phyloP scores from a whole-genome alignment of 2,329 filamentous ascomycete species.

The Penicillium brevicompactum region DNA sequence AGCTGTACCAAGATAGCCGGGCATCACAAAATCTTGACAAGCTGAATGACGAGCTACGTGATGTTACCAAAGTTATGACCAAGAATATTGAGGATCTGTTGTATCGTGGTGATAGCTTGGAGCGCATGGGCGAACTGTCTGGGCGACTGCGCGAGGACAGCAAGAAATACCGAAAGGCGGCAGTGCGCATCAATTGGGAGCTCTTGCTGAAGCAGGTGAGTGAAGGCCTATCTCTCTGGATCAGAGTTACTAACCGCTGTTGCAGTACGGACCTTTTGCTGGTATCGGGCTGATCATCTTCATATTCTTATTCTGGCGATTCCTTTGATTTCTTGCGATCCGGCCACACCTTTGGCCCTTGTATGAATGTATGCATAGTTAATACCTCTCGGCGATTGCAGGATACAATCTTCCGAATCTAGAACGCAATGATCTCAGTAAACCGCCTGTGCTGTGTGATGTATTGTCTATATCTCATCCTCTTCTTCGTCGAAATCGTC shows the following conservation, averaged over 20 bases:
- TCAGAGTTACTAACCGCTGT: slow-evolving; percentile 24
- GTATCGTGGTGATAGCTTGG: slow-evolving; percentile 89
- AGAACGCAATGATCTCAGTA: slow-evolving; percentile 13
- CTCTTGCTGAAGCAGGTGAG: slow-evolving; percentile 81
- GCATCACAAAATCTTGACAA: slow-evolving; percentile 92
- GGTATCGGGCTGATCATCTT: slow-evolving; percentile 79
- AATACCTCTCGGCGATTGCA: slow-evolving; percentile 35
- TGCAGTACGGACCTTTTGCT: slow-evolving; percentile 82
- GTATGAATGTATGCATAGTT: slow-evolving; percentile 42
- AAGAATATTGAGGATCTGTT: slow-evolving; percentile 99
- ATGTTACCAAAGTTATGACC: slow-evolving; percentile 99
- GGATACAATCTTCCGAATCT: slow-evolving; percentile 29
- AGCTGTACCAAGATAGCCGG: slow-evolving; percentile 89
- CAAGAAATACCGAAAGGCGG: slow-evolving; percentile 89
- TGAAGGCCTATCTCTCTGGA: slow-evolving; percentile 7
- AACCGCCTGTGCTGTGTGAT: neutral
- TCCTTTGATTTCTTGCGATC: slow-evolving; percentile 63
- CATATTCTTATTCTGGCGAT: slow-evolving; percentile 87
- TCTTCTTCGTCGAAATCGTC: slow-evolving; percentile 97
- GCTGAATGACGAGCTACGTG: slow-evolving; percentile 93
- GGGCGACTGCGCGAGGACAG: slow-evolving; percentile 85
- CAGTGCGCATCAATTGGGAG: slow-evolving; percentile 97
- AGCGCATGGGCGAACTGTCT: slow-evolving; percentile 96
- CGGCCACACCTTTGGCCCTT: slow-evolving; percentile 15
- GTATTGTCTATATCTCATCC: slow-evolving; percentile 70